phyloP scores from a whole-genome alignment of 257 asterid genomes.

The Nyctanthes arbortristis region DNA sequence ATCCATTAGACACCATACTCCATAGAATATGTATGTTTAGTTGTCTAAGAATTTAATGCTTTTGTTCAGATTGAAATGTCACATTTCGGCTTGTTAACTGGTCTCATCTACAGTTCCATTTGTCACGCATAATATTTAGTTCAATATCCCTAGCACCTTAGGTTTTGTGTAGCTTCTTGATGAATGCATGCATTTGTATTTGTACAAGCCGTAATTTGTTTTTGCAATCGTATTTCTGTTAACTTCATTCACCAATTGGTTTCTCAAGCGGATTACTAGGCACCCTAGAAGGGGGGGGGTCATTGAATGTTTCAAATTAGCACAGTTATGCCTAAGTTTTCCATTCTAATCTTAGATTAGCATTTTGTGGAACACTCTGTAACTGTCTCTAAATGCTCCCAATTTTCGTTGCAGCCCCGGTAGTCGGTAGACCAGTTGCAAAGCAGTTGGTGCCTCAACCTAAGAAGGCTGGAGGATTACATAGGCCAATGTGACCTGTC shows the following conservation, averaged over 20 bases:
- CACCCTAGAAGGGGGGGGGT: background rate
- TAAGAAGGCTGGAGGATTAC: constrained; percentile 92
- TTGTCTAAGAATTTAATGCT: too few species aligned
- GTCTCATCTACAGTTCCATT: too few species aligned
- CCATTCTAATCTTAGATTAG: background rate
- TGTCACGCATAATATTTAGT: too few species aligned
- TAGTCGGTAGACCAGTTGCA: constrained; percentile 41
- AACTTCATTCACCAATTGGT: background rate
- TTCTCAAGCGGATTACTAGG: background rate
- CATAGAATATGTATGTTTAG: too few species aligned
- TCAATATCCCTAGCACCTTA: too few species aligned
- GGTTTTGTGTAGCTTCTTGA: background rate
- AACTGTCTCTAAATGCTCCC: background rate
- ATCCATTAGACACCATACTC: too few species aligned
- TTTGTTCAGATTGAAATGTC: too few species aligned
- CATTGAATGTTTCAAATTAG: background rate
- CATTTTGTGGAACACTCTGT: background rate
- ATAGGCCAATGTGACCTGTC: constrained; percentile 46
- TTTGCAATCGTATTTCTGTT: background rate
- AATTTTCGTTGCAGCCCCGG: constrained; percentile 20
- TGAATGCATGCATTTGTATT: background rate
- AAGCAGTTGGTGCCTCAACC: constrained; percentile 55
- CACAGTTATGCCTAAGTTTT: background rate
- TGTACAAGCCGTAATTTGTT: background rate
- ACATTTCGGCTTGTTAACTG: too few species aligned